These are phyloP conservation scores for Aschersonia sp. DNA, from an alignment of 2,329 filamentous ascomycete species.

Conservation along the genomic window DNA sequence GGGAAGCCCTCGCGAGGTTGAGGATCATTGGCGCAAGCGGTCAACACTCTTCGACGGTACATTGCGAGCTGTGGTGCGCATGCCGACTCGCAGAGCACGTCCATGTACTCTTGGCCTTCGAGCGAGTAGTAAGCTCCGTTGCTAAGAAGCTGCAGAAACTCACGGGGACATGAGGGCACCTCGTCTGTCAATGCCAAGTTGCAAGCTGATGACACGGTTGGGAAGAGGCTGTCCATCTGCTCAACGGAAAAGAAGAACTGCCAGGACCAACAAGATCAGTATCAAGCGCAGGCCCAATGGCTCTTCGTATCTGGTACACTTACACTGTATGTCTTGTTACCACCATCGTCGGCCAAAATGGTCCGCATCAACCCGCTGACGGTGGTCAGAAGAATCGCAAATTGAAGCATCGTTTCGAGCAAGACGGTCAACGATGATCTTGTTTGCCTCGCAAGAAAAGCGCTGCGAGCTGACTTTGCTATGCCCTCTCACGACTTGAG, in stretches of 20 bases:
- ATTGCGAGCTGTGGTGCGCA: neutral
- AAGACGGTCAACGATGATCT: neutral
- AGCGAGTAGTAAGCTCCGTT: neutral
- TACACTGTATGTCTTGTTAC: neutral
- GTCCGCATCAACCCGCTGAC: neutral
- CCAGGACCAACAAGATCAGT: neutral
- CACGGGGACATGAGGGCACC: neutral
- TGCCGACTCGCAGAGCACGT: neutral
- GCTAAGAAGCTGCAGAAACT: neutral
- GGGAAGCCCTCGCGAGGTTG: conserved; percentile 5
- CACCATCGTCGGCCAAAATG: neutral
- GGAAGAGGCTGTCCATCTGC: neutral
- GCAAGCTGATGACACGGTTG: neutral
- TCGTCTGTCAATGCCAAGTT: neutral
- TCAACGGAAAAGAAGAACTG: neutral
- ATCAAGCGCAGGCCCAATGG: neutral
- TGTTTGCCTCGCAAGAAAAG: neutral
- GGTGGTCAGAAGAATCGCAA: neutral
- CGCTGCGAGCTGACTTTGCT: neutral
- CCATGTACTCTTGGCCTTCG: neutral
- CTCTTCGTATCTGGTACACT: neutral
- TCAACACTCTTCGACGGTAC: neutral
- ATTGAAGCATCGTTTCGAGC: neutral
- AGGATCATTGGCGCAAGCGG: neutral
- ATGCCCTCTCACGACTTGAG: neutral